These are phyloP conservation scores for Acrocalymma vagum DNA, from an alignment of 2,329 filamentous ascomycete genomes.

Conservation along the genomic window DNA sequence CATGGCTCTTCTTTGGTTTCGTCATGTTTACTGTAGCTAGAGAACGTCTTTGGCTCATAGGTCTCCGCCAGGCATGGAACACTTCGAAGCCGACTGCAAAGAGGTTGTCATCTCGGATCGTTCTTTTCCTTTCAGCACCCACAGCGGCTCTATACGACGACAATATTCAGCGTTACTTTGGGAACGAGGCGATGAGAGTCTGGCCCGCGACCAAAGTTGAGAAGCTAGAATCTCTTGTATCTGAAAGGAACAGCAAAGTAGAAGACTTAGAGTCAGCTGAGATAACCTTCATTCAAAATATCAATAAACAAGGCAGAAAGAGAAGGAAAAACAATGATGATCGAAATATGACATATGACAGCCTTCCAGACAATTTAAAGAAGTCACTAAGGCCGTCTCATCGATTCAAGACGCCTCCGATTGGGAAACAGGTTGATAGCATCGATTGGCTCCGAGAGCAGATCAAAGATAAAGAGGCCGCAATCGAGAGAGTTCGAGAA, in stretches of 20 bases:
- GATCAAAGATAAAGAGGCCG: conserved; percentile 76
- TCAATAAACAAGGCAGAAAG: conserved; percentile 78
- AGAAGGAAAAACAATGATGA: conserved; percentile 61
- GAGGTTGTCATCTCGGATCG: conserved; percentile 87
- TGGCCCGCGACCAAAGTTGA: conserved; percentile 84
- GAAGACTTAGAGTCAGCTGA: conserved; percentile 87
- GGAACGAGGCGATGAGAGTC: conserved; percentile 78
- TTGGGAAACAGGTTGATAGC: conserved; percentile 91
- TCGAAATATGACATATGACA: conserved; percentile 58
- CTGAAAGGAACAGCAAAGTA: conserved; percentile 81
- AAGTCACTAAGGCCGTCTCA: conserved; percentile 62
- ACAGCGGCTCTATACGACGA: conserved; percentile 77
- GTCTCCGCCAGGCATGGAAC: conserved; percentile 90
- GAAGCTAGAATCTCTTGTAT: conserved; percentile 80
- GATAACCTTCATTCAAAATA: conserved; percentile 81
- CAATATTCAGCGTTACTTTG: conserved; percentile 83
- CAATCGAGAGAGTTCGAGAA: conserved; percentile 73
- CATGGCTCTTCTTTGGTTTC: conserved; percentile 86
- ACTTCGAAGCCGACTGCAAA: conserved; percentile 84
- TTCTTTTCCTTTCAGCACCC: conserved; percentile 88
- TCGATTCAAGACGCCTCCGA: conserved; percentile 54
- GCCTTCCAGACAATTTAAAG: conserved; percentile 65
- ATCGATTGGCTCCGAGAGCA: conserved; percentile 88
- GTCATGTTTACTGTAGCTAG: conserved; percentile 88
- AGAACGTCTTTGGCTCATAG: conserved; percentile 91